Evolutionary conservation across 1,284 basidiomycete species (phyloP).

Genomic region (Hemileccinum hortonii): DNA sequence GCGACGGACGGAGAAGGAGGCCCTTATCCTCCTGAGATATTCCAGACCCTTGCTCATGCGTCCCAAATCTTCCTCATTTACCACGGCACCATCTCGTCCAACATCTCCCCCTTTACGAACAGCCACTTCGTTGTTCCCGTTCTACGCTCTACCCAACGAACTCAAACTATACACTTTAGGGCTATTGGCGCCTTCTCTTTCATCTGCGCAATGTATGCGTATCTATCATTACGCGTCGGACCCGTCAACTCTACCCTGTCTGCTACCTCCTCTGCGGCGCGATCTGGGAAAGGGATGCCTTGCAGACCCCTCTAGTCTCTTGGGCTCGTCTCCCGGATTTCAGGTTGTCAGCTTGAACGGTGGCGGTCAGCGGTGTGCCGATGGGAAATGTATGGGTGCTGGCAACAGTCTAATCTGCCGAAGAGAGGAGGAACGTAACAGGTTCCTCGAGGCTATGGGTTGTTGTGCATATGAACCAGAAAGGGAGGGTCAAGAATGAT

Average conservation of each 20-base stretch:
- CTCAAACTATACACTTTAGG: conserved; percentile 59
- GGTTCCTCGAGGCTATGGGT: conserved; percentile 46
- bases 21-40: conserved; percentile 51
- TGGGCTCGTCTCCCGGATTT: conserved; percentile 16
- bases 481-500: conserved; percentile 9
- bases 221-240: conserved; percentile 58
- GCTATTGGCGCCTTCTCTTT: conserved; percentile 57
- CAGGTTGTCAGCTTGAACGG: conserved; percentile 6
- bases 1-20: conserved; percentile 46
- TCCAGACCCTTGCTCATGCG: conserved; percentile 50
- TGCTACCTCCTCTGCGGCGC: conserved; percentile 38
- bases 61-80: conserved; percentile 14
- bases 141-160: conserved; percentile 54
- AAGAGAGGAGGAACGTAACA: conserved; percentile 41
- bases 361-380: conserved; percentile 27
- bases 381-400: conserved; percentile 38
- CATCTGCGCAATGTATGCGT: conserved; percentile 52
- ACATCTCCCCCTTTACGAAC: conserved; percentile 20
- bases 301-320: conserved; percentile 35
- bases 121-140: conserved; percentile 35
- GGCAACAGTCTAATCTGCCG: conserved; percentile 40
- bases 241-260: conserved; percentile 52
- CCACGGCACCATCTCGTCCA: conserved; percentile 6
- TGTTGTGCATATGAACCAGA: conserved; percentile 50
- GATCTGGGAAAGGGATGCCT: conserved; percentile 27